Conservation (phyloP, 768 basidiomycete genomes). For the Trametes cinnabarina region DNA sequence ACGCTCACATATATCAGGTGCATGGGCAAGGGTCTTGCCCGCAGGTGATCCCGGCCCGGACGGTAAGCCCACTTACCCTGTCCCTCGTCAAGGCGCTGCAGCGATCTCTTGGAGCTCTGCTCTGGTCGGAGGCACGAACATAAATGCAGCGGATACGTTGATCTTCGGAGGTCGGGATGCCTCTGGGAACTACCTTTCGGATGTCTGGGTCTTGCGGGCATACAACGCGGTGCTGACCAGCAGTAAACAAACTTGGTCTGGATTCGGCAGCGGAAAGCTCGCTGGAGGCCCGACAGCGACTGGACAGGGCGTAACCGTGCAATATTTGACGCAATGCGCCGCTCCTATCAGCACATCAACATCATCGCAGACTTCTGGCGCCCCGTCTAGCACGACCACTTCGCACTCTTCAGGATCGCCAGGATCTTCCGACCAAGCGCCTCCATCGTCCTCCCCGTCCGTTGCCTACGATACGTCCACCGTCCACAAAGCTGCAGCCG, state of each 20-base stretch:
- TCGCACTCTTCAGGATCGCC: background rate
- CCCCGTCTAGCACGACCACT: constrained; percentile 5
- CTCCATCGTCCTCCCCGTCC: constrained; percentile 9
- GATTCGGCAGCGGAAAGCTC: constrained; percentile 62
- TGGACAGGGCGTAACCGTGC: constrained; percentile 63
- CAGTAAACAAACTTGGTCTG: constrained; percentile 57
- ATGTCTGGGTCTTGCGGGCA: constrained; percentile 76
- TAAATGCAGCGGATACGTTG: constrained; percentile 60
- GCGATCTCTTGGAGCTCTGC: constrained; percentile 53
- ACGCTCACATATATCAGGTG: constrained; percentile 11
- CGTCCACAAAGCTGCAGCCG: constrained; percentile 46
- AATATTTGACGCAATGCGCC: constrained; percentile 63
- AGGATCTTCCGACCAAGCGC: background rate
- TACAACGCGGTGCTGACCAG: constrained; percentile 62
- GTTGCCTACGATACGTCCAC: constrained; percentile 40
- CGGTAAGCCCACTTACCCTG: constrained; percentile 52
- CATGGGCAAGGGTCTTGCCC: constrained; percentile 73
- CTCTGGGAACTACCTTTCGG: constrained; percentile 63
- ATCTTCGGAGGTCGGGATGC: constrained; percentile 77
- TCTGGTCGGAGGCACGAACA: constrained; percentile 55
- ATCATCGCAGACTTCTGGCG: background rate
- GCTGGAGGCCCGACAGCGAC: constrained; percentile 61
- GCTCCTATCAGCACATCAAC: constrained; percentile 29
- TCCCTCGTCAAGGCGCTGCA: constrained; percentile 68
- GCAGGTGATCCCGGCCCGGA: constrained; percentile 66